Base-by-base conservation (phyloP, 345 rosid species). In the Salix dunnii region DNA sequence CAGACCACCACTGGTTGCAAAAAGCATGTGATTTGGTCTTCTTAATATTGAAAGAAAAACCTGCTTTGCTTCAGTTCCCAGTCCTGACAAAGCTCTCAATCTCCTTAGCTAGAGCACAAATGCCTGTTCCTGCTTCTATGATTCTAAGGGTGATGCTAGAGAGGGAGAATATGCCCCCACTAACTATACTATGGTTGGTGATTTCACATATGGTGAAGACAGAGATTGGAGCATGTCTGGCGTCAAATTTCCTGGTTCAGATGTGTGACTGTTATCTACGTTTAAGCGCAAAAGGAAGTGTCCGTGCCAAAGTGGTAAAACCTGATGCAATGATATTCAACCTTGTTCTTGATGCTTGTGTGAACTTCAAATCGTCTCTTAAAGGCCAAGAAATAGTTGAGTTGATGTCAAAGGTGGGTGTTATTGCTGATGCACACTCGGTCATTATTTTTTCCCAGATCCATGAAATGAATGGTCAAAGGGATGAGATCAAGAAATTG, bases 161-260 rank as follows among this genome's bases (percentile, higher is more conserved):
- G 78, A 87, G 76, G 46, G 81, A 77, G 40, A 79, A 46, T 49
- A 27, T 85, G n/a, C 78, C 87, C 9, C 67, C 84, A 2, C 49
- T 81, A 68, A 73, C 84, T 78, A 69, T 90, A 8, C 58, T 90
- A 77, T 60, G 66, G 68, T 83, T 86, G 75, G 78, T 91, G 6
- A 66, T 91, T 78, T 85, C 88, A 82, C 94, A 96, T 81, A 76
- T 93, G 94, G 94, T 91, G 80, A 91, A 91, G 85, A 83, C 90
- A 7, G 88, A 92, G 75, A 82, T 80, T 23, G 98, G 99, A 46
- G 74, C 91, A 48, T 88, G 82, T 74, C 73, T 93, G 58, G 93
- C 89, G 5, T 90, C 94, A 43, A 91, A 93, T 81, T 76, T 88
- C 71, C 82, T 93, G 84, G 77, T 90, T 86, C 89, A 89, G 82